Evolutionary conservation across 306 rosid genomes (phyloP), one percentile per base, ranked within the genome.

Genomic region (Citrullus colocynthis): DNA sequence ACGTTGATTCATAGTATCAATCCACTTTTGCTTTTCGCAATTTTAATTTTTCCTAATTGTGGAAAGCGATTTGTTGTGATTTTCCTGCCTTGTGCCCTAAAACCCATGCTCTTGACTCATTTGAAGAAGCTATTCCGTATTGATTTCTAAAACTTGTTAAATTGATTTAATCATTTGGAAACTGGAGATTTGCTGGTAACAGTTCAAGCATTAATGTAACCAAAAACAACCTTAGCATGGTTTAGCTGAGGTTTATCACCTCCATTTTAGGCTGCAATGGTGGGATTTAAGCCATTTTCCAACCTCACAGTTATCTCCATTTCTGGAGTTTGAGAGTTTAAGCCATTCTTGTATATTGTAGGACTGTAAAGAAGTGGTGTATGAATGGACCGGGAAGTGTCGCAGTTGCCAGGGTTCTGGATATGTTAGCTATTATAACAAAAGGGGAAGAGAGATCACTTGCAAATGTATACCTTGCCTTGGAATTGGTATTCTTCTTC

Each of bases 401-500:
- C 84, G 93, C 79, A 92, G 97, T 84, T 95, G 97, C 87, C 96
- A 90, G 80, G 98, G 98, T 60, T 92, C 98, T 0, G 98, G 98
- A 81, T 89, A 74, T 80, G 89, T 84, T 37, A 90, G 86, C 89
- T 88, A 90, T 83, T 90, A 88, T 78, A 90, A 80, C 79, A 92
- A 87, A 83, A 88, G 97, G 87, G 97, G 98, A 62, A 92, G 87
- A 74, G 86, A 71, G 78, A 77, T 45, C 37, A 78, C 85, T 80
- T 90, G 98, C 91, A 95, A 94, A 89, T 95, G 98, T 87, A 83
- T 90, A 78, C 96, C 98, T 87, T 95, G 98, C 88, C 91, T 88
- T 86, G 98, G 97, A 89, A 84, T 95, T 67, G 97, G 98, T 95
- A 92, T 67, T 82, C 44, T 37, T 83, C 52, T 86, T 77, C 54